These are phyloP conservation scores for Citrus sinensis DNA, from an alignment of 345 rosid species.

Conservation along the genomic window DNA sequence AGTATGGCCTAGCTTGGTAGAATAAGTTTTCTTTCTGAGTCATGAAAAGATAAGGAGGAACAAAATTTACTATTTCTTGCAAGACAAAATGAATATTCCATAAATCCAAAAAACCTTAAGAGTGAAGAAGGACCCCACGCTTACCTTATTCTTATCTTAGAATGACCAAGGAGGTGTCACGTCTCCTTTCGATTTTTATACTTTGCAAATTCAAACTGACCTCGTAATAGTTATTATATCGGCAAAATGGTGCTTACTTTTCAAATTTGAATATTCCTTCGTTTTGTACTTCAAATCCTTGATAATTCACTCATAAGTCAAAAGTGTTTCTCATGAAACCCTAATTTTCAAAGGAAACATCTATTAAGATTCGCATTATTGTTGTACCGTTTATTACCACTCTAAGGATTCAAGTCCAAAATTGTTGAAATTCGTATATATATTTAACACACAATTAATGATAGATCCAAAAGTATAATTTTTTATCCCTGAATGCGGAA, in stretches of 20 bases:
- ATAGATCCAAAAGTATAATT: no score
- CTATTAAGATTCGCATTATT: no score
- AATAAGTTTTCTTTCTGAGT: not conserved
- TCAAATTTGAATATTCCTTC: conserved; percentile 41
- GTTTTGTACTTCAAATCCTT: conserved; percentile 11
- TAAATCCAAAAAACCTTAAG: not conserved
- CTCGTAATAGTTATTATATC: conserved; percentile 15
- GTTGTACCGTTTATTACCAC: no score
- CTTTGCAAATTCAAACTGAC: conserved; percentile 5
- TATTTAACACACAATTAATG: no score
- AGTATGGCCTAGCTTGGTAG: not conserved
- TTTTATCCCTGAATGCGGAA: no score
- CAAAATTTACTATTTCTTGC: conserved; percentile 7
- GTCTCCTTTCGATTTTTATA: conserved; percentile 23
- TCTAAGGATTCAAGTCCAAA: no score
- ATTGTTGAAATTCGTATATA: no score
- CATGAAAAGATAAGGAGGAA: conserved; percentile 26
- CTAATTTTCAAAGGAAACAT: not conserved
- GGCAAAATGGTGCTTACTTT: conserved; percentile 32
- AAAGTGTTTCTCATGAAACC: conserved; percentile 20
- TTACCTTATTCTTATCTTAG: conserved; percentile 14
- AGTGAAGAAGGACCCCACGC: conserved; percentile 11
- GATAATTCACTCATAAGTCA: conserved; percentile 23
- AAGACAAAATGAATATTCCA: conserved; percentile 41
- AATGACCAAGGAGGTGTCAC: conserved; percentile 14